Evolutionary conservation across 2,329 filamentous ascomycete species (phyloP).

Genomic region (Pyrenochaeta sp.): DNA sequence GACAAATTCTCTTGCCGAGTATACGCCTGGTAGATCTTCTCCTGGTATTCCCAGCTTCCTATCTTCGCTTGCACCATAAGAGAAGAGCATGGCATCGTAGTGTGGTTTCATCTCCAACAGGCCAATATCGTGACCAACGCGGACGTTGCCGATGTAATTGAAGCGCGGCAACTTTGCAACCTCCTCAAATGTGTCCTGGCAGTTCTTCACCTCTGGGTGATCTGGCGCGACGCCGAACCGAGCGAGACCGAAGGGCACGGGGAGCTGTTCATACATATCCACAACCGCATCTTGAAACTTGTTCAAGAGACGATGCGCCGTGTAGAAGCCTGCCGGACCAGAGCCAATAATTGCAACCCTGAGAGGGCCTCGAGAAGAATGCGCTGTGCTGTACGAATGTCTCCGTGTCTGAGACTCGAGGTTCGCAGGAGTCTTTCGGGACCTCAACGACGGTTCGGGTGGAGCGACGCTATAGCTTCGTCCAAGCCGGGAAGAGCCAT

Average conservation of each 20-base stretch:
- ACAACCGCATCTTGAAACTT: conserved; percentile 75
- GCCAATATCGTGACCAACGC: conserved; percentile 74
- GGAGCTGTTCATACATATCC: conserved; percentile 96
- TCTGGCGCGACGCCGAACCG: conserved; percentile 97
- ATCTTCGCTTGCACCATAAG: conserved; percentile 88
- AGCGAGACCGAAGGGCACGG: conserved; percentile 90
- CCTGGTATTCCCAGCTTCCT: conserved; percentile 79
- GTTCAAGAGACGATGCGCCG: conserved; percentile 82
- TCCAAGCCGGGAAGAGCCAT: conserved; percentile 2
- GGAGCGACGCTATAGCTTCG: conserved; percentile 12
- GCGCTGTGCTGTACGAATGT: conserved; percentile 35
- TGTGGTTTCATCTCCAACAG: conserved; percentile 75
- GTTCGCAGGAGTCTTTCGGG: neutral
- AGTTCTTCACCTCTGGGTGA: conserved; percentile 99
- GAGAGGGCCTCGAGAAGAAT: conserved; percentile 58
- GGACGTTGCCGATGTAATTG: conserved; percentile 88
- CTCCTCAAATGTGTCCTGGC: conserved; percentile 90
- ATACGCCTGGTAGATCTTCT: conserved; percentile 78
- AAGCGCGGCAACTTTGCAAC: conserved; percentile 84
- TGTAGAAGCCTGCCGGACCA: conserved; percentile 95
- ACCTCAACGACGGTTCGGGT: conserved; percentile 12
- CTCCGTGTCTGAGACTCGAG: neutral
- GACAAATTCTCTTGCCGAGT: conserved; percentile 91
- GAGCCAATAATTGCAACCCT: conserved; percentile 90
- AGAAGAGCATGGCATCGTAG: conserved; percentile 91